These are phyloP conservation scores for Fusarium duplospermum DNA, from an alignment of 2,329 filamentous ascomycete species.

Conservation along the genomic window DNA sequence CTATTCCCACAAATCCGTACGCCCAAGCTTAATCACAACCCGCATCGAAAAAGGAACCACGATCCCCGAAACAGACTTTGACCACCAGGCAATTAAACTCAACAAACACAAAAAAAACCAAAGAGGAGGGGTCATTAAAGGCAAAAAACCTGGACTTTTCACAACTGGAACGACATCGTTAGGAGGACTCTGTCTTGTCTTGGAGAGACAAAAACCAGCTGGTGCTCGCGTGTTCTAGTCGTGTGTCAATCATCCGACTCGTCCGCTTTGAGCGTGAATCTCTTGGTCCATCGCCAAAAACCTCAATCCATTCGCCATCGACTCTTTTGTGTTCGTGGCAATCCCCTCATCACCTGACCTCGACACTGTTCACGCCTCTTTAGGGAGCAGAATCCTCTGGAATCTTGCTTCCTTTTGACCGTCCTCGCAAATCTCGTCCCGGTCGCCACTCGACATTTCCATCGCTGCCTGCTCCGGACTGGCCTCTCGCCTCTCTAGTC, in stretches of 20 bases:
- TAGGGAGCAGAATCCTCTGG: slow-evolving; percentile 11
- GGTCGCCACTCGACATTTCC: slow-evolving; percentile 15
- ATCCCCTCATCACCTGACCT: slow-evolving; percentile 30
- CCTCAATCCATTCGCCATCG: slow-evolving; percentile 10
- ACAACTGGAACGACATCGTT: slow-evolving; percentile 38
- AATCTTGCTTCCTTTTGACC: slow-evolving; percentile 31
- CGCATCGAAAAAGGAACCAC: slow-evolving; percentile 39
- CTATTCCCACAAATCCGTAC: slow-evolving; percentile 25
- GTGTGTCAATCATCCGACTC: slow-evolving; percentile 39
- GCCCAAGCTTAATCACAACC: slow-evolving; percentile 41
- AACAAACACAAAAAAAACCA: slow-evolving; percentile 45
- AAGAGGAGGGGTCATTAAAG: slow-evolving; percentile 31
- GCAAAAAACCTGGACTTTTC: slow-evolving; percentile 28
- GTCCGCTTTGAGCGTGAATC: slow-evolving; percentile 40
- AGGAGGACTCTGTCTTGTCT: slow-evolving; percentile 36
- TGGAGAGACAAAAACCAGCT: slow-evolving; percentile 39
- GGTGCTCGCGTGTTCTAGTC: slow-evolving; percentile 39
- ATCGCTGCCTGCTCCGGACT: slow-evolving; percentile 18
- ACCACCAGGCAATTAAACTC: slow-evolving; percentile 41
- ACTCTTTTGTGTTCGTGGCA: slow-evolving; percentile 9
- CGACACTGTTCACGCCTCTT: slow-evolving; percentile 14
- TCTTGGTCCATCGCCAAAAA: slow-evolving; percentile 19
- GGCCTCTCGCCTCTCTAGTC: slow-evolving; percentile 4
- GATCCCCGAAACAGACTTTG: slow-evolving; percentile 37
- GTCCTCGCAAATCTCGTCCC: slow-evolving; percentile 3